These are phyloP conservation scores for Melanogaster broomeanus DNA, from an alignment of 768 basidiomycete genomes.

Conservation along the genomic window DNA sequence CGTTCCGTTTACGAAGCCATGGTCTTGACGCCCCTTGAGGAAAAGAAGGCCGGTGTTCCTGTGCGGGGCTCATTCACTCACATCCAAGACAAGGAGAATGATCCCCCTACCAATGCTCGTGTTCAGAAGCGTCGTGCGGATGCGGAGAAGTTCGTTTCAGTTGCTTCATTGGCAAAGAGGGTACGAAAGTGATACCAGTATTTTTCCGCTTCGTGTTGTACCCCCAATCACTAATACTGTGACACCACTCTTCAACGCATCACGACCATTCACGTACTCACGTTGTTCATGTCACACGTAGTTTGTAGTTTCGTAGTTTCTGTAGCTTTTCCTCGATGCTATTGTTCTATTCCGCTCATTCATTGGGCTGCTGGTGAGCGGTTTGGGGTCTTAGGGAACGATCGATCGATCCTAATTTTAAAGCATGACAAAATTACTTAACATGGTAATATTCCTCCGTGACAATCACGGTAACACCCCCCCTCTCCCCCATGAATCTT, in stretches of 20 bases:
- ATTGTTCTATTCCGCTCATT: no score
- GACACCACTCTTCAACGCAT: not conserved
- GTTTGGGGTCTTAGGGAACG: no score
- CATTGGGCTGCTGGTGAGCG: not conserved
- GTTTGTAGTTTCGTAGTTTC: not conserved
- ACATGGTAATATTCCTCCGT: not conserved
- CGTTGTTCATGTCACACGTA: no score
- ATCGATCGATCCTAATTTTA: not conserved
- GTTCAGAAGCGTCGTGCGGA: not conserved
- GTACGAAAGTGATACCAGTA: not conserved
- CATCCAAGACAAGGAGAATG: not conserved
- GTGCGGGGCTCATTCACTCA: not conserved
- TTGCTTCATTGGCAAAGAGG: not conserved
- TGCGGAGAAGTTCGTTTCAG: not conserved
- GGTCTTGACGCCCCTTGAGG: not conserved
- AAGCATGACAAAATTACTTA: not conserved
- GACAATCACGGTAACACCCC: not conserved
- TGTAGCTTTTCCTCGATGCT: not conserved
- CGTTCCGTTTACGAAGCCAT: not conserved
- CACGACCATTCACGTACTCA: not conserved
- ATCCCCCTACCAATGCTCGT: not conserved
- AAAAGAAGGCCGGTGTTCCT: not conserved
- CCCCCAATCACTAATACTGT: not conserved
- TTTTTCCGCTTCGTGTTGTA: not conserved
- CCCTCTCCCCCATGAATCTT: not conserved